Conservation (phyloP, 495 filamentous ascomycete genomes). For the Penicillium bialowiezense region DNA sequence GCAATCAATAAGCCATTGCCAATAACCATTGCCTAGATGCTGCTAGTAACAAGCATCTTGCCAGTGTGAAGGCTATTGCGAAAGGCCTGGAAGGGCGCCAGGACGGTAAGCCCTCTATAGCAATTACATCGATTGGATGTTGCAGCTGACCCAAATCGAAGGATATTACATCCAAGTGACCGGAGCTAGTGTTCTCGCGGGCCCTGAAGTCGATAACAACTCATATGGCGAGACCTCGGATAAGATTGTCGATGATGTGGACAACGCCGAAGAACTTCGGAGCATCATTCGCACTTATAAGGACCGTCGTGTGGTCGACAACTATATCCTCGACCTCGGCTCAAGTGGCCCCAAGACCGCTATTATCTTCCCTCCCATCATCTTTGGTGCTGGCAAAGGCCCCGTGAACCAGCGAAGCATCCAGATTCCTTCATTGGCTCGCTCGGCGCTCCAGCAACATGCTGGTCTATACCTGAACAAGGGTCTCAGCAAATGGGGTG, state of each 20-base stretch:
- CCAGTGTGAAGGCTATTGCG: slow-evolving; percentile 4
- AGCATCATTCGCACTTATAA: not conserved
- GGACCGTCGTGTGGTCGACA: slow-evolving; percentile 1
- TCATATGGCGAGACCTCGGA: slow-evolving; percentile 6
- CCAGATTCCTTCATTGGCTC: slow-evolving; percentile 1
- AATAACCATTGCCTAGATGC: not conserved
- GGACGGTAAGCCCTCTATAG: not conserved
- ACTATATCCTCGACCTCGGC: slow-evolving; percentile 8
- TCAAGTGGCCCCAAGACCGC: slow-evolving; percentile 4
- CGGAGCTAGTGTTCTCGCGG: slow-evolving; percentile 1
- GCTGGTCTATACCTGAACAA: slow-evolving; percentile 3
- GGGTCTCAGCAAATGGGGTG: slow-evolving; percentile 2
- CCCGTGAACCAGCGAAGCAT: slow-evolving; percentile 5
- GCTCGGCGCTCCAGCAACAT: not conserved
- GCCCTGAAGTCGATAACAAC: slow-evolving; percentile 1
- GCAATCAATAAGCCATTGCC: not conserved
- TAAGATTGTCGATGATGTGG: slow-evolving; percentile 1
- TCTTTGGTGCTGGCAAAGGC: slow-evolving; percentile 3
- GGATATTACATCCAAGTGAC: slow-evolving; percentile 7
- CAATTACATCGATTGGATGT: not conserved
- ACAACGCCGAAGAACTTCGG: not conserved
- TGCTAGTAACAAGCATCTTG: slow-evolving; percentile 5
- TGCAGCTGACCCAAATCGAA: not conserved
- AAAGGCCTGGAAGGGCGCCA: slow-evolving; percentile 3
- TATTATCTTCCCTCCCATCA: slow-evolving; percentile 6